Conservation (phyloP, 306 rosid genomes). For the Medicago arabica region DNA sequence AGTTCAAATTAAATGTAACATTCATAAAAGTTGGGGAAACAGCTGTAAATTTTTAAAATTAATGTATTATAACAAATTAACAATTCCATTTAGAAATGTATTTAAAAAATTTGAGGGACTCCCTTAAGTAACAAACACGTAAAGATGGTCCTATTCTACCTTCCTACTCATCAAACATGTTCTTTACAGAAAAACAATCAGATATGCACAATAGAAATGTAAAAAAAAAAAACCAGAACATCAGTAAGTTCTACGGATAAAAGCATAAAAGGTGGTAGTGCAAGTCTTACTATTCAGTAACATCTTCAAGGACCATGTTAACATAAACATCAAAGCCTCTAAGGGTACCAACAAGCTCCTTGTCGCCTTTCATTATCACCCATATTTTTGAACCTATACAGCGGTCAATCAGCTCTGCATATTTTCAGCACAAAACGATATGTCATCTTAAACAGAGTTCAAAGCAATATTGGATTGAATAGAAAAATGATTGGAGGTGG, state of each 20-base stretch:
- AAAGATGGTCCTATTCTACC: conserved; percentile 10
- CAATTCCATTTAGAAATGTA: neutral
- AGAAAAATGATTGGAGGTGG: neutral
- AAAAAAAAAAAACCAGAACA: conserved; percentile 3
- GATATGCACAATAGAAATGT: neutral
- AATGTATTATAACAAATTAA: neutral
- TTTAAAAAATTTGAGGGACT: neutral
- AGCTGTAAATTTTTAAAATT: neutral
- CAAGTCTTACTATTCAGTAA: conserved; percentile 83
- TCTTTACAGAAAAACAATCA: conserved; percentile 8
- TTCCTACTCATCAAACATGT: neutral
- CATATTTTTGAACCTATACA: conserved; percentile 97
- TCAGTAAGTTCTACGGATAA: neutral
- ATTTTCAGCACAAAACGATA: conserved; percentile 38
- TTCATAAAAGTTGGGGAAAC: neutral
- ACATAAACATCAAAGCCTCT: conserved; percentile 95
- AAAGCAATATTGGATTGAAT: conserved; percentile 9
- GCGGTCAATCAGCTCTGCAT: conserved; percentile 91
- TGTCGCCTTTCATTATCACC: conserved; percentile 99
- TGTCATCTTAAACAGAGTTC: conserved; percentile 16
- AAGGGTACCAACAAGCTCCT: conserved; percentile 96
- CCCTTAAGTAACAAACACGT: neutral
- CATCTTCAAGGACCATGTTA: conserved; percentile 99
- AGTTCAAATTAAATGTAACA: conserved; percentile 21
- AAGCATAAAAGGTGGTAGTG: neutral